These are phyloP conservation scores for Thoreauomyces humboldtii DNA, from an alignment of 192 early-diverging fungal species.

Conservation along the genomic window DNA sequence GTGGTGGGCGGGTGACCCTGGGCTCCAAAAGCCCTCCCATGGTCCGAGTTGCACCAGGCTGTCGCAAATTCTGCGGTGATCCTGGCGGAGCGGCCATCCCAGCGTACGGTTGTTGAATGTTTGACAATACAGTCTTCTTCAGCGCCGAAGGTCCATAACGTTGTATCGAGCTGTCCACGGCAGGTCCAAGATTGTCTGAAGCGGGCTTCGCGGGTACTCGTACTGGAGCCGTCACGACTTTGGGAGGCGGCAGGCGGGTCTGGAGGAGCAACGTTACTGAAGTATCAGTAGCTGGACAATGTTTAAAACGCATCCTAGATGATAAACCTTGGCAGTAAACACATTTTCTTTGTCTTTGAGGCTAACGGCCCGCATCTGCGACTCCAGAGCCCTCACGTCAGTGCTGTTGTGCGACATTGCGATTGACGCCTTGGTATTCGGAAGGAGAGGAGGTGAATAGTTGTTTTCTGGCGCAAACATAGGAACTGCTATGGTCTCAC, in stretches of 20 bases:
- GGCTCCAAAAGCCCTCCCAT: not conserved
- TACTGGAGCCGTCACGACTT: not conserved
- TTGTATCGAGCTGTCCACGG: not conserved
- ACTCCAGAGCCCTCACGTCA: no score
- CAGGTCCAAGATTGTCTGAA: not conserved
- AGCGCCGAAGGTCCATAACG: slow-evolving; percentile 1
- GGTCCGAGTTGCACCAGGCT: not conserved
- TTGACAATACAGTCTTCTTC: not conserved
- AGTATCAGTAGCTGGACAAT: not conserved
- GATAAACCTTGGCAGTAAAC: not conserved
- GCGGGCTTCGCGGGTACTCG: not conserved
- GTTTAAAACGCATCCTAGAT: not conserved
- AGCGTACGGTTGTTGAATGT: not conserved
- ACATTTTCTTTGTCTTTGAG: slow-evolving; percentile 22
- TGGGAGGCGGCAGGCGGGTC: not conserved
- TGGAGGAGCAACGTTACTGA: no score
- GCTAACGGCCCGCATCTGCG: slow-evolving; percentile 3
- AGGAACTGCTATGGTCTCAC: no score
- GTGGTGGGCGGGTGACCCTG: not conserved
- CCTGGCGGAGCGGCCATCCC: not conserved
- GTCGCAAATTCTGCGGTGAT: not conserved
- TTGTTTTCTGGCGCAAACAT: no score
- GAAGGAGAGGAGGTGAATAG: no score
- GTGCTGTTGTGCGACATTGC: no score
- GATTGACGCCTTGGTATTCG: no score